A percentile compares a stretch with the other conserved stretches of the same genome.
Conservation (phyloP, 2,329 filamentous ascomycete species). For the Pyrenophora teres region DNA sequence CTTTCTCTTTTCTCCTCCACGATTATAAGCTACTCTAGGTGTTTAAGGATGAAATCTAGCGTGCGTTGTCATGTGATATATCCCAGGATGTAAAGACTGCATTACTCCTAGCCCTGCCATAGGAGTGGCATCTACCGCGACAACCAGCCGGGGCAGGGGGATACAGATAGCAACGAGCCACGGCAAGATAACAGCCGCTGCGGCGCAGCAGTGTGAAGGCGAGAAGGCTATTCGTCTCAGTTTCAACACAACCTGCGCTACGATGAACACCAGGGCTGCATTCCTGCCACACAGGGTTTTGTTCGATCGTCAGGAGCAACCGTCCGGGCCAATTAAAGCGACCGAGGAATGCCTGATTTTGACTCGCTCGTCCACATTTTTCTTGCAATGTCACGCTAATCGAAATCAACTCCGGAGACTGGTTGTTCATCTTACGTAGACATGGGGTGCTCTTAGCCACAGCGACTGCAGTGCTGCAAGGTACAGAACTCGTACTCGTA, state of each 20-base stretch:
- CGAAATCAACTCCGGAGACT: too few species aligned
- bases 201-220: neutral
- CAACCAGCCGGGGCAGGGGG: neutral
- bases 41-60: too few species aligned
- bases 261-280: neutral
- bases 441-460: too few species aligned
- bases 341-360: neutral
- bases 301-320: neutral
- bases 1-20: too few species aligned
- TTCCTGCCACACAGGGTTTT: neutral
- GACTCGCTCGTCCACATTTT: too few species aligned
- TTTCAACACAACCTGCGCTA: neutral
- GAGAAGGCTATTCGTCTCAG: neutral
- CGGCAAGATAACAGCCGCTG: neutral
- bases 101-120: neutral
- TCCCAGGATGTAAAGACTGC: neutral
- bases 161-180: neutral
- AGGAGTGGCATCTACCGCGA: too few species aligned
- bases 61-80: too few species aligned
- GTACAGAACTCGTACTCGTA: too few species aligned
- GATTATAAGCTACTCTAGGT: too few species aligned
- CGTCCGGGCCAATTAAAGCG: constrained; percentile 4
- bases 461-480: too few species aligned
- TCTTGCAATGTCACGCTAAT: too few species aligned
- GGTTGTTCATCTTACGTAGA: too few species aligned